phyloP scores from a whole-genome alignment of 192 early-diverging fungal species.

The Coemansia interrupta region DNA sequence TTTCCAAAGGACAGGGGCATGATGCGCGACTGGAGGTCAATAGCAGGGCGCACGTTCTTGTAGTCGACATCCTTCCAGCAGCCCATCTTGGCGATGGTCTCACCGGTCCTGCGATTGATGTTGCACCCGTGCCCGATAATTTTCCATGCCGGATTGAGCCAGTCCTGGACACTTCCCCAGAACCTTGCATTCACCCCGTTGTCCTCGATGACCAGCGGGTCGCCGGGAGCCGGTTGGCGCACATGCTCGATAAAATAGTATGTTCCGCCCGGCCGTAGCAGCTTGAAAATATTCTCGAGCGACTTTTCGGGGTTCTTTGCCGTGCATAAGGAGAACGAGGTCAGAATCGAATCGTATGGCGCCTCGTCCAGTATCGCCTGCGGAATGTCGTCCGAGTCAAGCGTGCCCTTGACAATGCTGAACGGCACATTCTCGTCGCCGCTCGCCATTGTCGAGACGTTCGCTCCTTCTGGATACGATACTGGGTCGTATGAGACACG shows the following conservation, averaged over 20 bases:
- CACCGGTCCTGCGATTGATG: slow-evolving; percentile 31
- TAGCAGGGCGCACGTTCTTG: slow-evolving; percentile 28
- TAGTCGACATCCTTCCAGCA: slow-evolving; percentile 41
- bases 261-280: slow-evolving; percentile 33
- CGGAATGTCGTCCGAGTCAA: slow-evolving; percentile 34
- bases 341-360: slow-evolving; percentile 45
- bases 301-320: slow-evolving; percentile 19
- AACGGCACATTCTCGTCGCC: slow-evolving; percentile 20
- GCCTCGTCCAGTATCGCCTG: slow-evolving; percentile 32
- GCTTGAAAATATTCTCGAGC: slow-evolving; percentile 20
- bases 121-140: slow-evolving; percentile 36
- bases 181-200: slow-evolving; percentile 30
- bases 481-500: slow-evolving; percentile 24
- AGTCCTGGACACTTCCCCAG: slow-evolving; percentile 39
- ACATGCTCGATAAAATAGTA: slow-evolving; percentile 45
- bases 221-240: slow-evolving; percentile 26
- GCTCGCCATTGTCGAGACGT: background rate
- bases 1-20: slow-evolving; percentile 48
- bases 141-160: slow-evolving; percentile 28
- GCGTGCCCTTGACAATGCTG: slow-evolving; percentile 37
- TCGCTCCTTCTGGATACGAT: slow-evolving; percentile 13
- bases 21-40: slow-evolving; percentile 34
- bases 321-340: slow-evolving; percentile 43
- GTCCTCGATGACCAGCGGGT: slow-evolving; percentile 28
- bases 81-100: slow-evolving; percentile 18